Conservation (phyloP, 805 yeast genomes). For the Helenozyma baotianmanensis region DNA sequence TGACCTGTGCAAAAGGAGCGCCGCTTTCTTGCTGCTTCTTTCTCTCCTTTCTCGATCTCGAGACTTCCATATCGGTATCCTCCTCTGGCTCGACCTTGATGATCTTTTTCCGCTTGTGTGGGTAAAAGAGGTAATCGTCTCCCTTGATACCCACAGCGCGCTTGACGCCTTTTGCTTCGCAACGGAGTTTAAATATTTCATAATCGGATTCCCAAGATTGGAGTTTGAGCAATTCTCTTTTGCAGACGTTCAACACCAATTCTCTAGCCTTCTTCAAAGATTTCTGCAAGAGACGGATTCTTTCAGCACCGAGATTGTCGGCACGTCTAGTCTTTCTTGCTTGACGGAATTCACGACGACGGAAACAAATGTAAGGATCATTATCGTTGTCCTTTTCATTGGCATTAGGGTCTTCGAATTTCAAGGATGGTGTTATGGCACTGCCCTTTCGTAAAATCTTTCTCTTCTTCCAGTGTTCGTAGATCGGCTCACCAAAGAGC, state of each 20-base stretch:
- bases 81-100: conserved; percentile 32
- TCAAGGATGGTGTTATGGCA: conserved; percentile 66
- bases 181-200: conserved; percentile 68
- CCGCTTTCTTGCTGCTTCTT: conserved; percentile 10
- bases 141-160: conserved; percentile 73
- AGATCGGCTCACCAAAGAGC: conserved; percentile 60
- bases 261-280: conserved; percentile 76
- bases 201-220: conserved; percentile 59
- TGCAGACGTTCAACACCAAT: conserved; percentile 63
- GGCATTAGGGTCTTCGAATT: conserved; percentile 72
- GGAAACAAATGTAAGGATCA: conserved; percentile 93
- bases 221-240: conserved; percentile 64
- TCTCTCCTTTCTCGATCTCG: conserved; percentile 13
- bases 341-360: conserved; percentile 92
- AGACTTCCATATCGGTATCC: conserved; percentile 22
- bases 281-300: conserved; percentile 64
- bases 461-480: conserved; percentile 77
- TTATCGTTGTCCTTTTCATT: conserved; percentile 79
- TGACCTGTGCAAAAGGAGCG: conserved; percentile 14
- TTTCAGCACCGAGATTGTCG: conserved; percentile 84
- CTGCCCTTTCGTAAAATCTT: conserved; percentile 68
- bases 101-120: conserved; percentile 66
- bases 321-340: conserved; percentile 95
- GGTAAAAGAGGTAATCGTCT: conserved; percentile 76
- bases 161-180: conserved; percentile 67